phyloP scores from a whole-genome alignment of 371 early-diverging fungal species.

The Rhizomucor miehei region DNA sequence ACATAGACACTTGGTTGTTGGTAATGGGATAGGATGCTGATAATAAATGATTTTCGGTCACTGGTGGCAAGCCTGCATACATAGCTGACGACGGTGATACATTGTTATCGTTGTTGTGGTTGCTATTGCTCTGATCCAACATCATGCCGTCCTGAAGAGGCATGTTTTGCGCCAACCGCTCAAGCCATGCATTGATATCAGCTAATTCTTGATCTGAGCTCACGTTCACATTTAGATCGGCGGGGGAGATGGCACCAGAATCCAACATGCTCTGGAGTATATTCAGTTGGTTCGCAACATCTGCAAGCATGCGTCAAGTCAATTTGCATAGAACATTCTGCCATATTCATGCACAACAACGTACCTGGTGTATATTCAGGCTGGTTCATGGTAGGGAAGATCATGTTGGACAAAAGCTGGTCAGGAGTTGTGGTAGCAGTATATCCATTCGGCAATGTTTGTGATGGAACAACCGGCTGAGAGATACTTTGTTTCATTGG shows the following conservation, averaged over 20 bases:
- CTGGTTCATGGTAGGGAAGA: conserved; percentile 5
- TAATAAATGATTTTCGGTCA: too few species aligned
- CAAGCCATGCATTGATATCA: conserved; percentile 35
- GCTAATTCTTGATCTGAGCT: conserved; percentile 30
- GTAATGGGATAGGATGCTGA: neutral
- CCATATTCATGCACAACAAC: neutral
- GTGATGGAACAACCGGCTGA: conserved; percentile 7
- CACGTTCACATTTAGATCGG: conserved; percentile 25
- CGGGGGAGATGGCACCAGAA: conserved; percentile 15
- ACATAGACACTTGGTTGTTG: too few species aligned
- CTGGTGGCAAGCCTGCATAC: neutral
- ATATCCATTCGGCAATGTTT: neutral
- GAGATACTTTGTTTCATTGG: too few species aligned
- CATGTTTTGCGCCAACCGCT: conserved; percentile 1
- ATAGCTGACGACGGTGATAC: neutral
- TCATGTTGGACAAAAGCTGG: conserved; percentile 9
- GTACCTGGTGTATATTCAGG: conserved; percentile 16
- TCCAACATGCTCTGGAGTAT: conserved; percentile 14
- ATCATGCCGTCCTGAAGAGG: neutral
- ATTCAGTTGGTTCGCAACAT: conserved; percentile 14
- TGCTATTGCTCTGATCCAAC: neutral
- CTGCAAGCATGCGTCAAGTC: neutral
- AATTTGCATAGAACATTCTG: neutral
- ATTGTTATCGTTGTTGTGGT: neutral
- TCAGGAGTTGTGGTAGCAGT: conserved; percentile 1